These are phyloP conservation scores for Quercus bicolor DNA, from an alignment of 306 rosid genomes.

Conservation along the genomic window DNA sequence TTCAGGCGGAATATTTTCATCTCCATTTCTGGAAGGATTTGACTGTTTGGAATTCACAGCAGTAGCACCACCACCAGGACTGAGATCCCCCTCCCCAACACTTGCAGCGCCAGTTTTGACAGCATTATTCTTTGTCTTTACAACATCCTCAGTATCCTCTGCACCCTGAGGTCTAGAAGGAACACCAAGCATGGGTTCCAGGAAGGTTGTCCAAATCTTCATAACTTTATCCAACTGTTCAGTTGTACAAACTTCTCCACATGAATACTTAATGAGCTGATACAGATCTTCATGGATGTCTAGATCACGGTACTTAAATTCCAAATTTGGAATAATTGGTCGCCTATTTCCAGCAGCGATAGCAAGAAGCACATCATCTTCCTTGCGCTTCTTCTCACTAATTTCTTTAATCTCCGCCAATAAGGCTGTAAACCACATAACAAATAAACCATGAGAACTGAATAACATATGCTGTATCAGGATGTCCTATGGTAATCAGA, in stretches of 20 bases:
- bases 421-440: slow-evolving; percentile 54
- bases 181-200: slow-evolving; percentile 90
- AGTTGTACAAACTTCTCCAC: slow-evolving; percentile 91
- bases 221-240: slow-evolving; percentile 90
- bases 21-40: slow-evolving; percentile 62
- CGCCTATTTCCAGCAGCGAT: slow-evolving; percentile 95
- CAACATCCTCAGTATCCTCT: slow-evolving; percentile 89
- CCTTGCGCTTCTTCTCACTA: slow-evolving; percentile 93
- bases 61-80: slow-evolving; percentile 53
- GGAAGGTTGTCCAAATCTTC: slow-evolving; percentile 96
- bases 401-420: slow-evolving; percentile 93
- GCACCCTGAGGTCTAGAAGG: slow-evolving; percentile 81
- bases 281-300: slow-evolving; percentile 93
- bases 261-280: slow-evolving; percentile 89
- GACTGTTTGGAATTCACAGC: slow-evolving; percentile 48
- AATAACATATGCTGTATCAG: neutral
- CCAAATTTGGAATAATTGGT: slow-evolving; percentile 86
- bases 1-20: slow-evolving; percentile 64
- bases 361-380: slow-evolving; percentile 94
- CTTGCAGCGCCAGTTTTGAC: slow-evolving; percentile 45
- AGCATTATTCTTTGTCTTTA: slow-evolving; percentile 55
- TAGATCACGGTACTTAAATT: slow-evolving; percentile 75
- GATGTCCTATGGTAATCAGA: neutral
- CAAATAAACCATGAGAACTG: slow-evolving; percentile 21
- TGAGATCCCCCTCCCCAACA: slow-evolving; percentile 63